Evolutionary conservation across 2,329 filamentous ascomycete species (phyloP), one percentile per base, ranked within the genome.

Genomic region (Aotearoamyces nothofagi): DNA sequence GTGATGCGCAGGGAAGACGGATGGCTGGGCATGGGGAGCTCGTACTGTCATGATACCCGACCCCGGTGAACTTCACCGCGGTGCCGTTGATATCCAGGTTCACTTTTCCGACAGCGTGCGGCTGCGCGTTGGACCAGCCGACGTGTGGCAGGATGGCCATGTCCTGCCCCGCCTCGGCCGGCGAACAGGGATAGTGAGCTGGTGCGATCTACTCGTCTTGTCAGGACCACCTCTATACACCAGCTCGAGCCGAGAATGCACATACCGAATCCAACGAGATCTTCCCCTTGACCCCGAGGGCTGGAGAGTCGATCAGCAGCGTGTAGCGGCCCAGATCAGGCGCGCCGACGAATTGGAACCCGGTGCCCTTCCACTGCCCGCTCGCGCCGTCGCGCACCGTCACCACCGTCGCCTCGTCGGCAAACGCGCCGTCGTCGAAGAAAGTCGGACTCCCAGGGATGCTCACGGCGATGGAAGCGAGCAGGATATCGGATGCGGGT

Each of bases 21-120:
- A 19, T 20, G 4, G 10, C 7, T 16, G 17, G 9, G 9, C 13
- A 5, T 20, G 17, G 16, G 9, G 9, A 11, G n/a, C 14, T 11
- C 20, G 26, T 27, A 41, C 59, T 61, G 35, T 62, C 59, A 37
- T 61, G 58, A 37, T 61, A 61, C 2, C 49, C 58, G 2, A 45
- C 29, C 2, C 58, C 57, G 5, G 41, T 38, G 33, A 57, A 58
- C 5, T 31, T 31, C 10, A 57, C 14, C 9, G 19, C 17, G 15
- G 39, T 42, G 2, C 53, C 55, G 5, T 20, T 5, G 15, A 45
- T 30, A 4, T 29, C 30, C 19, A 43, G 34, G 19, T 44, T 32
- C 2, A 53, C 51, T 3, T 20, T 36, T 1, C 39, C 51, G 14
- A 39, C 32, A 0, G 51, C 47, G 31, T 53, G 52, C 3, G 55